Percentiles rank a stretch among this genome's conserved stretches.
Evolutionary conservation across 75 land plant genomes (phyloP).

Genomic region (Pinus taeda): DNA sequence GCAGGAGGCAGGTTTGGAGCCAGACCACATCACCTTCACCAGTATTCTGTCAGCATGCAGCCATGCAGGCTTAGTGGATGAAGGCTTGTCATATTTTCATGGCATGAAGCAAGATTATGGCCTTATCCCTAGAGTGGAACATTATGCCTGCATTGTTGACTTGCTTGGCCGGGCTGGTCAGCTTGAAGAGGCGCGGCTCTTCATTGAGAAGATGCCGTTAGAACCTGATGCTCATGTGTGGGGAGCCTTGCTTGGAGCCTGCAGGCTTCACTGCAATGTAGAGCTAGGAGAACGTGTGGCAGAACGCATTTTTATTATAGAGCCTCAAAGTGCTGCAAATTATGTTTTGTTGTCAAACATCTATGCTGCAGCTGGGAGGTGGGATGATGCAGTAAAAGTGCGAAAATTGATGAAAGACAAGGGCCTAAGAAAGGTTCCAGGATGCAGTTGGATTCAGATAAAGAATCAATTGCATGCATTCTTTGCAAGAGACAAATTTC

Average conservation of each 20-base stretch:
- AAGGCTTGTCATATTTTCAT: conserved; percentile 28
- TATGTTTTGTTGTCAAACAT: conserved; percentile 28
- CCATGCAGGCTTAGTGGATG: conserved; percentile 41
- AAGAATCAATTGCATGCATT: not conserved
- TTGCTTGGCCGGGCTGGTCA: conserved; percentile 43
- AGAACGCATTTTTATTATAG: conserved; percentile 8
- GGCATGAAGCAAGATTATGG: conserved; percentile 19
- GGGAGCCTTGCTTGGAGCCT: conserved; percentile 47
- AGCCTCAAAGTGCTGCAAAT: conserved; percentile 29
- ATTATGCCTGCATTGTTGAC: conserved; percentile 54
- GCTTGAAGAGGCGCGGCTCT: conserved; percentile 26
- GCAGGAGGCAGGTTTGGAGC: conserved; percentile 24
- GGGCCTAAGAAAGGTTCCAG: conserved; percentile 24
- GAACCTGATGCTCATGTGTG: conserved; percentile 31
- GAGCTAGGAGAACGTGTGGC: conserved; percentile 23
- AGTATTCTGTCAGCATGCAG: conserved; percentile 44
- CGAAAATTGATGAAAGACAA: not conserved
- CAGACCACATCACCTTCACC: conserved; percentile 49
- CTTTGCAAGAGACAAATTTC: conserved; percentile 1
- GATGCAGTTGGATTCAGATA: conserved; percentile 33
- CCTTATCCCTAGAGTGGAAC: conserved; percentile 27
- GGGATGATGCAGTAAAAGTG: conserved; percentile 8
- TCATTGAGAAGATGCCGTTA: conserved; percentile 28
- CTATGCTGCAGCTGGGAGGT: conserved; percentile 37
- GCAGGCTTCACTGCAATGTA: conserved; percentile 31